These are phyloP conservation scores for Euphorbia tirucalli DNA, from an alignment of 345 rosid genomes.

Conservation along the genomic window DNA sequence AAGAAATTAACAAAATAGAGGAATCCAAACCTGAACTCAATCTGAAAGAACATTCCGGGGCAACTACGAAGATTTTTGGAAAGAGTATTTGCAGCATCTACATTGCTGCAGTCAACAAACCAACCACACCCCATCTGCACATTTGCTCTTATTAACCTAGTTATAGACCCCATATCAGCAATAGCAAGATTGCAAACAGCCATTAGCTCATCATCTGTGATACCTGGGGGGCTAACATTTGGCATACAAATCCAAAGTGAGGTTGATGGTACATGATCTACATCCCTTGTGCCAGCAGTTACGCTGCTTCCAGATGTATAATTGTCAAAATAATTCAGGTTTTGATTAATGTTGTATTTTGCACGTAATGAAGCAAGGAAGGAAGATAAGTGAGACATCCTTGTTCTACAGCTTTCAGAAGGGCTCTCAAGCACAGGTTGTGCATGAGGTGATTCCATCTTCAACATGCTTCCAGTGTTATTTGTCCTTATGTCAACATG, in stretches of 20 bases:
- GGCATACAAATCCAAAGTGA: constrained; percentile 44
- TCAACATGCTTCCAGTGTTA: constrained; percentile 41
- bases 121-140: constrained; percentile 41
- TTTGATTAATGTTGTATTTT: constrained; percentile 36
- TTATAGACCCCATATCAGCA: constrained; percentile 32
- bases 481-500: constrained; percentile 40
- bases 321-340: constrained; percentile 28
- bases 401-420: constrained; percentile 44
- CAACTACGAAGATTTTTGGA: constrained; percentile 42
- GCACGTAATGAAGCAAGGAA: constrained; percentile 42
- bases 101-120: constrained; percentile 45
- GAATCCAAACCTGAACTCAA: constrained; percentile 46
- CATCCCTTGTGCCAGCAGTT: constrained; percentile 26
- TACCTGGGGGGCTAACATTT: constrained; percentile 28
- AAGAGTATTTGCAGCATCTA: constrained; percentile 36
- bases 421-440: constrained; percentile 39
- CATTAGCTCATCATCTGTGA: constrained; percentile 50
- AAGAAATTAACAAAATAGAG: background rate
- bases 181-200: constrained; percentile 41
- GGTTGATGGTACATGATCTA: constrained; percentile 35
- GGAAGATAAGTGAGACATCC: constrained; percentile 45
- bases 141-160: constrained; percentile 32
- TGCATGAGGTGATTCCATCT: constrained; percentile 45
- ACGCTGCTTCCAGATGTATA: constrained; percentile 22
- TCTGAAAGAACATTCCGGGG: constrained; percentile 46